Evolutionary conservation across 2,329 filamentous ascomycete species (phyloP), one percentile per base, ranked within the genome.

Genomic region (Colletotrichum cereale): DNA sequence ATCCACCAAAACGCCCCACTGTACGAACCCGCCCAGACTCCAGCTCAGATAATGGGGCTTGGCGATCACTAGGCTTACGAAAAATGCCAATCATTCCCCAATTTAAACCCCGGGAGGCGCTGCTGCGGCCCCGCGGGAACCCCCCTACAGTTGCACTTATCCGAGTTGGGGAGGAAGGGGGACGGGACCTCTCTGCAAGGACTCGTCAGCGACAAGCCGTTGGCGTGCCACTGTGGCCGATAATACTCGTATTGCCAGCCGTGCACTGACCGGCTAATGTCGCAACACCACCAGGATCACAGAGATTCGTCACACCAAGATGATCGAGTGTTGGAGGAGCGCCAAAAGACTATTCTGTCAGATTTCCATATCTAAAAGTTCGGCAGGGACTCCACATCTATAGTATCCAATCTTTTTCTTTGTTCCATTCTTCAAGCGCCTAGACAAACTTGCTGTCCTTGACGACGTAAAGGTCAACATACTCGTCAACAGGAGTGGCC

Each of bases 401-500:
- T 52, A 63, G 64, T 48, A 53, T 68, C 50, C 64, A 71, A 56
- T 47, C n/a, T 66, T 62, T 62, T 62, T 61, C 10, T 34, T 53
- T 44, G 11, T 50, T 21, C 5, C 36, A 52, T 62, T 48, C 38
- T 16, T 36, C 5, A 57, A 57, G 48, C 52, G 52, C 58, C 62
- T 82, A 84, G 71, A 87, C 77, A 74, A 91, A 91, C 80, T 89
- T 86, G 83, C 89, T 91, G 75, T 90, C 85, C 84, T 90, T 86
- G 76, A 87, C 86, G 67, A 85, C 84, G 78, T 91, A 97, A 81
- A 97, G 82, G 82, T 98, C 95, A 75, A 99, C 93, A 80, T 98
- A 98, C 85, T 96, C 90, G 83, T 99, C 96, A 42, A 98, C 91
- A 66, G 94, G 88, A 86, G 93, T 93, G 77, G 87, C 84, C 85